These are phyloP conservation scores for Mortierella sp. DNA, from an alignment of 371 early-diverging fungal species.

Conservation along the genomic window DNA sequence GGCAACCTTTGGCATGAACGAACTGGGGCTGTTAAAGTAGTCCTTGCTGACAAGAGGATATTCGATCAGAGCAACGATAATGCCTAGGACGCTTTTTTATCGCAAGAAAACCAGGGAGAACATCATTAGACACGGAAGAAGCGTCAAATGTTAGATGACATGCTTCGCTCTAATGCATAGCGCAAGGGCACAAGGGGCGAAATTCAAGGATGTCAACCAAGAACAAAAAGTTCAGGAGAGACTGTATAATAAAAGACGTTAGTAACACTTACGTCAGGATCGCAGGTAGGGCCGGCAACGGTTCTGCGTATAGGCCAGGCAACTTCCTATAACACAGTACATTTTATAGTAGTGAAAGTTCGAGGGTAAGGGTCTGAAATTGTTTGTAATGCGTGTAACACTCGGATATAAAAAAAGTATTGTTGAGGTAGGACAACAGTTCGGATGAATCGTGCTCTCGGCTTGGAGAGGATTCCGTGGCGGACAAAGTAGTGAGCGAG, in stretches of 20 bases:
- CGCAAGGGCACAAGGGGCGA: background rate
- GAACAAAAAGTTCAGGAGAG: background rate
- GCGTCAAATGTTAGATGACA: background rate
- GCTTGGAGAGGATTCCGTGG: too few relatives aligned
- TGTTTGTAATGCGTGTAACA: conserved; percentile 27
- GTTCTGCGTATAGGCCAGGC: conserved; percentile 20
- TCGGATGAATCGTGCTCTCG: too few relatives aligned
- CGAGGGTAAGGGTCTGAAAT: background rate
- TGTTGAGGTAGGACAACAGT: background rate
- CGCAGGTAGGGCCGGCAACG: conserved; percentile 36
- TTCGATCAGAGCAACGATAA: conserved; percentile 34
- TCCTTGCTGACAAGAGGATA: conserved; percentile 28
- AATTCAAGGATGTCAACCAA: background rate
- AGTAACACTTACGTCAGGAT: conserved; percentile 44
- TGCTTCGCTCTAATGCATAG: background rate
- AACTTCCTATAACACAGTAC: conserved; percentile 46
- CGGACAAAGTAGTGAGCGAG: too few relatives aligned
- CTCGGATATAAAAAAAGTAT: background rate
- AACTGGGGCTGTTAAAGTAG: conserved; percentile 24
- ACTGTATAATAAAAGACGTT: background rate
- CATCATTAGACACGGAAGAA: too few relatives aligned
- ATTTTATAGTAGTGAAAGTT: background rate
- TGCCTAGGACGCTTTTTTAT: conserved; percentile 29
- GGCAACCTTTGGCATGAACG: conserved; percentile 36
- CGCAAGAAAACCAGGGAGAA: background rate